Percentiles rank a stretch among this genome's conserved stretches.
These are phyloP conservation scores for Pyricularia pennisetigena DNA, from an alignment of 2,329 filamentous ascomycete genomes.

Conservation along the genomic window DNA sequence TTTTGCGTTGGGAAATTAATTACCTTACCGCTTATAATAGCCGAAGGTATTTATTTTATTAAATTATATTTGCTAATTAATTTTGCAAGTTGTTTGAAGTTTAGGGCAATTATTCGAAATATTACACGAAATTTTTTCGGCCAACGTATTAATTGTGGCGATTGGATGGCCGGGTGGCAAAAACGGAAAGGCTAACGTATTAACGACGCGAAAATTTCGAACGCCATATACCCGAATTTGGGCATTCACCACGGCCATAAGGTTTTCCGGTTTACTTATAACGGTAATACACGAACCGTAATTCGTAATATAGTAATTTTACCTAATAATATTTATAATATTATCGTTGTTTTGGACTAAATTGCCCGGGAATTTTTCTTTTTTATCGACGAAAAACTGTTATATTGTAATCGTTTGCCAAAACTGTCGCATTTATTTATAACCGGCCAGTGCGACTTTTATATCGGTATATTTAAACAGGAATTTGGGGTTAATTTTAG, in stretches of 20 bases:
- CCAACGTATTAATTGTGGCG: conserved; percentile 12
- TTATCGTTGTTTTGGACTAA: neutral
- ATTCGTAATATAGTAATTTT: conserved; percentile 3
- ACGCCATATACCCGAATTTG: conserved; percentile 11
- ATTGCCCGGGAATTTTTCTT: neutral
- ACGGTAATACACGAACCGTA: conserved; percentile 20
- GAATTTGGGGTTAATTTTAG: conserved; percentile 12
- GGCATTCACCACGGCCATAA: conserved; percentile 9
- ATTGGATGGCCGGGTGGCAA: conserved; percentile 12
- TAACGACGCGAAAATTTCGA: conserved; percentile 11
- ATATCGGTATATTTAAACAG: conserved; percentile 5
- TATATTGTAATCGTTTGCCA: neutral
- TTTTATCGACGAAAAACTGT: no score
- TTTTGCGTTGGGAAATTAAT: no score
- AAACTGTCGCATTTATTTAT: neutral
- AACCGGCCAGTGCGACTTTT: neutral
- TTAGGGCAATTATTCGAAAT: conserved; percentile 4
- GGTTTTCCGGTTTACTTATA: conserved; percentile 18
- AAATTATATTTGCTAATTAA: neutral
- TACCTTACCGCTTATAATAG: no score
- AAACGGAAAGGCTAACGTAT: conserved; percentile 10
- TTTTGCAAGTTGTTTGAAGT: neutral
- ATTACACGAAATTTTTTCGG: conserved; percentile 14
- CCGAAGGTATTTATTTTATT: neutral
- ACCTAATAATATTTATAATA: neutral